A percentile compares a stretch with the other conserved stretches of the same genome.
phyloP scores from a whole-genome alignment of 352 stramenopile species.

The Phytophthora rubi region DNA sequence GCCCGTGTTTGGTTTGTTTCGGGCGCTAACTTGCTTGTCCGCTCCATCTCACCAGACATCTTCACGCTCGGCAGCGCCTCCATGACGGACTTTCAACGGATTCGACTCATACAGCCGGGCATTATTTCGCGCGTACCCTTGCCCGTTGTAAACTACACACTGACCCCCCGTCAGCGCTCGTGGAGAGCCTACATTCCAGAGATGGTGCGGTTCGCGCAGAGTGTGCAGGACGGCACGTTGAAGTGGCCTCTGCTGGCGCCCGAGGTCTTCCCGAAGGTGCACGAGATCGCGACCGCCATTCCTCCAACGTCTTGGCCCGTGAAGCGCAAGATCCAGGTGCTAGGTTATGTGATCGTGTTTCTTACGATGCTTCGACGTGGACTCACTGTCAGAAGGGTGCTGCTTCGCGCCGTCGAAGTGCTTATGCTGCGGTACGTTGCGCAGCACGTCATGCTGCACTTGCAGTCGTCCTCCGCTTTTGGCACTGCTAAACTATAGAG shows the following conservation, averaged over 20 bases:
- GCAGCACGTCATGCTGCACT: conserved; percentile 55
- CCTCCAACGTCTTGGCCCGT: conserved; percentile 43
- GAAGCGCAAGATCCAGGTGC: conserved; percentile 52
- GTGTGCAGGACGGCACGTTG: conserved; percentile 58
- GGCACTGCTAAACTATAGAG: conserved; percentile 39
- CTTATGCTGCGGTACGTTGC: conserved; percentile 63
- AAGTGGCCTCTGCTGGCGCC: conserved; percentile 62
- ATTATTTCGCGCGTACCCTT: conserved; percentile 59
- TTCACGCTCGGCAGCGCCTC: conserved; percentile 79
- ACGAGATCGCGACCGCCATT: conserved; percentile 43
- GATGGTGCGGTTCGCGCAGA: conserved; percentile 56
- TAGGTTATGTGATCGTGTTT: conserved; percentile 62
- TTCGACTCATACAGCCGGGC: conserved; percentile 50
- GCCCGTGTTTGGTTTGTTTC: background rate
- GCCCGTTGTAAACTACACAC: conserved; percentile 69
- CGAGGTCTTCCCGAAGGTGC: conserved; percentile 55
- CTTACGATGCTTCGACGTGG: conserved; percentile 63
- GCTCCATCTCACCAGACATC: conserved; percentile 35
- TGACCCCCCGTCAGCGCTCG: conserved; percentile 53
- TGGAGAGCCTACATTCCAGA: conserved; percentile 59
- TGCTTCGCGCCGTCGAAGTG: conserved; percentile 63
- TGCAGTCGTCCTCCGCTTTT: conserved; percentile 43
- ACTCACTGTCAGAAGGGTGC: conserved; percentile 48
- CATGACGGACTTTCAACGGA: conserved; percentile 69
- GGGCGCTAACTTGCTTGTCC: conserved; percentile 1